Evolutionary conservation across 176 grass and related monocot species (phyloP).

Genomic region (Oryza officinalis): DNA sequence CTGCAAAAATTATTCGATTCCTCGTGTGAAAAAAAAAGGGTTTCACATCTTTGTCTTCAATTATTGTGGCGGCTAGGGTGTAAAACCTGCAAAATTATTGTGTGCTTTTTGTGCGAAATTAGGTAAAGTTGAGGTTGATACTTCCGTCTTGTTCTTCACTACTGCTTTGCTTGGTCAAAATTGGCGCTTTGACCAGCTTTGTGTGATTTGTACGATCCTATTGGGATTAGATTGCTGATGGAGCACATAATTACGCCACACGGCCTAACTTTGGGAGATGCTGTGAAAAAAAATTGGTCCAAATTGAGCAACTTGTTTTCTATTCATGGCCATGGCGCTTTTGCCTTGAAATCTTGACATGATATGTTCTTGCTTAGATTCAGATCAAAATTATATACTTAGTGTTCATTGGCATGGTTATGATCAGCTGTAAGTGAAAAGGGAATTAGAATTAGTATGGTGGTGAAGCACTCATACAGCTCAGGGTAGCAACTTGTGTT

Average conservation of each 20-base stretch:
- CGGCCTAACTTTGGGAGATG: not conserved
- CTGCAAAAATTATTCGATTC: not conserved
- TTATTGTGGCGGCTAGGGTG: not conserved
- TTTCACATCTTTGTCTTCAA: conserved; percentile 16
- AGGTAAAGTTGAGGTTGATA: conserved; percentile 36
- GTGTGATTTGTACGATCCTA: conserved; percentile 16
- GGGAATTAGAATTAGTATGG: not conserved
- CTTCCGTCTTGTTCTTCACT: conserved; percentile 23
- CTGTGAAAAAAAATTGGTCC: not conserved
- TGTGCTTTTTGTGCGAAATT: conserved; percentile 28
- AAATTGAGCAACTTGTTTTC: not conserved
- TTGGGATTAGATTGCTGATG: conserved; percentile 28
- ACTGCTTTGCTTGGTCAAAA: conserved; percentile 52
- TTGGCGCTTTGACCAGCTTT: conserved; percentile 54
- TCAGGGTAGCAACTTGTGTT: not conserved
- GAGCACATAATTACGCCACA: conserved; percentile 7
- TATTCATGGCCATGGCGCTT: conserved; percentile 25
- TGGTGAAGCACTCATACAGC: not conserved
- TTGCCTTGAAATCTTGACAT: not conserved
- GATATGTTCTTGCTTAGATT: not conserved
- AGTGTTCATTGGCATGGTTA: not conserved
- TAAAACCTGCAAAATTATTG: conserved; percentile 17
- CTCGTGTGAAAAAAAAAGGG: not conserved
- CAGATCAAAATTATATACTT: conserved; percentile 15
- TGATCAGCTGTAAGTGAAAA: conserved; percentile 4